Conservation (phyloP, 495 filamentous ascomycete species). For the Penicillium coprophilum region DNA sequence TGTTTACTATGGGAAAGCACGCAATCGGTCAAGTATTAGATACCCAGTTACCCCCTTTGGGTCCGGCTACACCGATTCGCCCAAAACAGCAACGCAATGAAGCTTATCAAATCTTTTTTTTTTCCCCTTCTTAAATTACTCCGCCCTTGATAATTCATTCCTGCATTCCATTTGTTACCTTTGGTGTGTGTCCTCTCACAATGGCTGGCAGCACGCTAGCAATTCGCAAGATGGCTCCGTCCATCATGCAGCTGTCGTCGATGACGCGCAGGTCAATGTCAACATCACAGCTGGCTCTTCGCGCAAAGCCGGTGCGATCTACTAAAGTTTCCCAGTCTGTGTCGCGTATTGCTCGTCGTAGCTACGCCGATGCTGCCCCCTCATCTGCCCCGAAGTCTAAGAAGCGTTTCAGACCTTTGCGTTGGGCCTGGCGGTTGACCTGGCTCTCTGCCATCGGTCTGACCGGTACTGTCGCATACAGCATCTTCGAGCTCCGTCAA, state of each 20-base stretch:
- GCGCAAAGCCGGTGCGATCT: slow-evolving; percentile 30
- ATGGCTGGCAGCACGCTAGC: slow-evolving; percentile 47
- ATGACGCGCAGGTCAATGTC: slow-evolving; percentile 44
- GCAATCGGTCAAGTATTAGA: slow-evolving; percentile 3
- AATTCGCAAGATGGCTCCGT: slow-evolving; percentile 38
- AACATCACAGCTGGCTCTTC: slow-evolving; percentile 27
- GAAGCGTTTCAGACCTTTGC: slow-evolving; percentile 53
- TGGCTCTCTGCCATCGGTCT: slow-evolving; percentile 68
- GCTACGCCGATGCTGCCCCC: slow-evolving; percentile 44
- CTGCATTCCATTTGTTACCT: slow-evolving; percentile 17
- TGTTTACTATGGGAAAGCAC: not conserved
- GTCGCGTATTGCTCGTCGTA: slow-evolving; percentile 38
- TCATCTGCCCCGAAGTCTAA: slow-evolving; percentile 42
- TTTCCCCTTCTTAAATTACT: slow-evolving; percentile 19
- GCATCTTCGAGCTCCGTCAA: slow-evolving; percentile 76
- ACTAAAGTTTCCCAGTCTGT: slow-evolving; percentile 25
- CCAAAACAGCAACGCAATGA: slow-evolving; percentile 39
- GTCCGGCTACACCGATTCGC: slow-evolving; percentile 43
- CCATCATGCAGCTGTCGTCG: slow-evolving; percentile 41
- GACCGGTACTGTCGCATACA: slow-evolving; percentile 69
- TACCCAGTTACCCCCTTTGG: slow-evolving; percentile 8
- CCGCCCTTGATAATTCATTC: slow-evolving; percentile 12
- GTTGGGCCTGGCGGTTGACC: slow-evolving; percentile 74
- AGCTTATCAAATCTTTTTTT: slow-evolving; percentile 31
- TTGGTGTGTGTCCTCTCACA: slow-evolving; percentile 22